These are phyloP conservation scores for Scedosporium aurantiacum DNA, from an alignment of 2,329 filamentous ascomycete genomes.

Conservation along the genomic window DNA sequence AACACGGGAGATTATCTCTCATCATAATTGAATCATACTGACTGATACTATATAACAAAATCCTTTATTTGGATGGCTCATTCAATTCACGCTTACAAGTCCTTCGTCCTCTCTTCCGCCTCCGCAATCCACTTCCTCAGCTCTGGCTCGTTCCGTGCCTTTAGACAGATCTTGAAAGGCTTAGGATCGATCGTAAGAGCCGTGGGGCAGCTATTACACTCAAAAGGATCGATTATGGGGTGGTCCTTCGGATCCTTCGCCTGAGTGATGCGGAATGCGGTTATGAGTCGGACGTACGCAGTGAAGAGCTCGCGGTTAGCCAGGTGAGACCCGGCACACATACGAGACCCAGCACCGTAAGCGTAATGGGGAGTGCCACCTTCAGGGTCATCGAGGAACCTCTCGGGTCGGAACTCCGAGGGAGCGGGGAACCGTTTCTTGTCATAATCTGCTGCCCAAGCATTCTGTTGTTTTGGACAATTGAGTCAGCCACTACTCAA, in stretches of 20 bases:
- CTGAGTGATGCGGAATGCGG: conserved; percentile 43
- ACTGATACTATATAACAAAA: no score
- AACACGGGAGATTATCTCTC: no score
- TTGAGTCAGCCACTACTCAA: not conserved
- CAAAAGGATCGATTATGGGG: conserved; percentile 44
- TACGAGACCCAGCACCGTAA: conserved; percentile 51
- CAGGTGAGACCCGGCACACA: conserved; percentile 53
- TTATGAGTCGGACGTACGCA: conserved; percentile 46
- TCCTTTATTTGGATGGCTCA: no score
- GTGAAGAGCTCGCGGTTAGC: conserved; percentile 54
- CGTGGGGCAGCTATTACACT: conserved; percentile 45
- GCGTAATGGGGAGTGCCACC: conserved; percentile 49
- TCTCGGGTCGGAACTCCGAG: conserved; percentile 54
- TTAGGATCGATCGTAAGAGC: conserved; percentile 51
- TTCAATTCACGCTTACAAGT: conserved; percentile 21
- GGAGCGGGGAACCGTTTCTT: conserved; percentile 54
- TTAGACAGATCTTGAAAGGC: conserved; percentile 49
- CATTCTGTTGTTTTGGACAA: conserved; percentile 38
- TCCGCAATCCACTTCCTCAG: conserved; percentile 41
- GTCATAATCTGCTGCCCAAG: conserved; percentile 67
- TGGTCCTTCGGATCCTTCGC: conserved; percentile 32
- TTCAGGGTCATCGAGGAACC: conserved; percentile 49
- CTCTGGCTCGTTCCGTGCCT: conserved; percentile 30
- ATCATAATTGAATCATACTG: no score
- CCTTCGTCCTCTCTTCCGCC: conserved; percentile 39